Percentiles rank a stretch among this genome's conserved stretches.
Conservation (phyloP, 192 early-diverging fungal species). For the Chytriomyces confervae region DNA sequence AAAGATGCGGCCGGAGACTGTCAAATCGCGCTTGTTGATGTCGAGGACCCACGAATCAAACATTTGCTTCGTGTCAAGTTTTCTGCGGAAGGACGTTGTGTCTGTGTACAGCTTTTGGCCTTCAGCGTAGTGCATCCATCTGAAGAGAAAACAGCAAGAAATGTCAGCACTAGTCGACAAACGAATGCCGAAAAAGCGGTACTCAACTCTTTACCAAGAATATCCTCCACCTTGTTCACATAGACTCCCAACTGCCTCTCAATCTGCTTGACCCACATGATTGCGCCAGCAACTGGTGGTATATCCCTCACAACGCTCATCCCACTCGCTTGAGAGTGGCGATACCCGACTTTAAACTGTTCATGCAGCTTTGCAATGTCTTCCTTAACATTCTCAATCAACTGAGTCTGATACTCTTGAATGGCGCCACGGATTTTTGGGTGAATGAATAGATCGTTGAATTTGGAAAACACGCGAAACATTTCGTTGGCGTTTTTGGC, state of each 20-base stretch:
- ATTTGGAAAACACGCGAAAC: slow-evolving; percentile 99
- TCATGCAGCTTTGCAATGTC: slow-evolving; percentile 95
- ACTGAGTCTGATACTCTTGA: slow-evolving; percentile 98
- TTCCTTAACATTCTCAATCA: slow-evolving; percentile 98
- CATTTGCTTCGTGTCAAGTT: slow-evolving; percentile 89
- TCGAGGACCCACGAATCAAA: slow-evolving; percentile 93
- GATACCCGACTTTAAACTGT: slow-evolving; percentile 93
- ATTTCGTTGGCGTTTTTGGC: slow-evolving; percentile 98
- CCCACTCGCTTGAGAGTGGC: slow-evolving; percentile 81
- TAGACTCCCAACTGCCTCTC: slow-evolving; percentile 94
- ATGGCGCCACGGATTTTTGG: slow-evolving; percentile 99
- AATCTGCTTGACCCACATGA: slow-evolving; percentile 97
- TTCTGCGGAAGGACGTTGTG: slow-evolving; percentile 87
- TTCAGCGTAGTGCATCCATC: slow-evolving; percentile 97
- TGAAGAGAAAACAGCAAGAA: neutral
- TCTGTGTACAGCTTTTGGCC: slow-evolving; percentile 91
- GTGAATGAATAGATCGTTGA: slow-evolving; percentile 98
- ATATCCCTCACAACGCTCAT: slow-evolving; percentile 94
- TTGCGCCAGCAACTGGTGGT: slow-evolving; percentile 89
- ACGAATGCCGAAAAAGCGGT: neutral
- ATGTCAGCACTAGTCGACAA: slow-evolving; percentile 21
- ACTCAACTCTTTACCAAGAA: slow-evolving; percentile 78
- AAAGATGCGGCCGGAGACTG: slow-evolving; percentile 89
- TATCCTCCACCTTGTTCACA: slow-evolving; percentile 97
- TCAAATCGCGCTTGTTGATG: slow-evolving; percentile 79